Base-by-base conservation (phyloP, 139 green algal genomes). In the Eudorina sp. region DNA sequence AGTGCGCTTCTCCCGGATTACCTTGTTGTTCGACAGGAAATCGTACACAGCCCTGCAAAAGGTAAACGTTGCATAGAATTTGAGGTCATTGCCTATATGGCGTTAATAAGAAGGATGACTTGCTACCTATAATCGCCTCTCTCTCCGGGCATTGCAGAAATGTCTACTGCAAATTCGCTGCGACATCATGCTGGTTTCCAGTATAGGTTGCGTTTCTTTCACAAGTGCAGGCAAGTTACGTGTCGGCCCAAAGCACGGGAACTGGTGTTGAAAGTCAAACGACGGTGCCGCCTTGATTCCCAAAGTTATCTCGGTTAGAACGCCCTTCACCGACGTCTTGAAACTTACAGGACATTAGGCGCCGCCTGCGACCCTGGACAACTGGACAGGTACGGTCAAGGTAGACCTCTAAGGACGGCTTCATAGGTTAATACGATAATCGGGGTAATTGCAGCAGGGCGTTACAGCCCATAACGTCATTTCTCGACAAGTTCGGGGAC, bases 141-240 rank as follows among this genome's bases (percentile, higher is more conserved):
- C n/a, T n/a, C n/a, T n/a, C n/a, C n/a, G n/a, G n/a, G n/a, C n/a
- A n/a, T n/a, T n/a, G n/a, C 48, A 55, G 48, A 9, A 72, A 79
- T 79, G 70, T 55, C 70, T 5, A 79, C 34, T 40, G 16, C 70
- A 34, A 41, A 53, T 13, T 23, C 41, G 6, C 16, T 23, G 11
- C 8, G 40, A 14, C 70, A 79, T 34, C 31, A 53, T 34, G 23
- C 29, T 58, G 73, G 46, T 29, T 48, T 83, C 31, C 48, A 83
- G 1, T 83, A 83, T 69, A 68, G 51, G 25, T 36, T 83, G 51
- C 4, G 75, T 14, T 83, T 83, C 75, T 83, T 69, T 31, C 75
- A 83, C 34, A 68, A 46, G 31, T 83, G 75, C 51, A 68, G 48
- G 75, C 75, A 70, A 40, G 51, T 48, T 13, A 21, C 29, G 8